Conservation (phyloP, 345 rosid genomes). For the Corymbia maculata region DNA sequence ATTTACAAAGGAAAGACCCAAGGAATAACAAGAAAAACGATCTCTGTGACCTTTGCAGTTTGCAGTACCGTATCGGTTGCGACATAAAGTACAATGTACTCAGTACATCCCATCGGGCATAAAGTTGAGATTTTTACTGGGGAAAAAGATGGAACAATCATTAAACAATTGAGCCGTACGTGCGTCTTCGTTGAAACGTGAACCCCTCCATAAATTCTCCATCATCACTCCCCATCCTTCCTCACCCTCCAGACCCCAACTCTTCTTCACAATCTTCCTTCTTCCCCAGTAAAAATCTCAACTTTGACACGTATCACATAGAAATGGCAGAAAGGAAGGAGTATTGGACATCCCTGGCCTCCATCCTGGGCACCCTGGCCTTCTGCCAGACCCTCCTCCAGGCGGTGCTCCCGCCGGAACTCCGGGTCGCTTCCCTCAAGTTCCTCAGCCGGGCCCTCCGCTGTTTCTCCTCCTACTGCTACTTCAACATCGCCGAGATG, state of each 20-base stretch:
- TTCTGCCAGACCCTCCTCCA: not conserved
- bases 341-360: not conserved
- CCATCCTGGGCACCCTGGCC: conserved; percentile 2
- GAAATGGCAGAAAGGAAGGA: conserved; percentile 21
- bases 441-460: not conserved
- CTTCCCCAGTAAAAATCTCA: not conserved
- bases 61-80: not conserved
- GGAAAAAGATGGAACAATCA: not conserved
- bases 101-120: too few species aligned
- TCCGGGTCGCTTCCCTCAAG: not conserved
- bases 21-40: too few species aligned
- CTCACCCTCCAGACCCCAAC: not conserved
- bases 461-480: conserved; percentile 36
- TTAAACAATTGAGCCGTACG: not conserved
- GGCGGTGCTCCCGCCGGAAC: not conserved
- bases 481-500: conserved; percentile 83
- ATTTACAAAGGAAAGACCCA: not conserved
- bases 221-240: not conserved
- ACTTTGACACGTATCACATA: not conserved
- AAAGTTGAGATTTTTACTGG: too few species aligned
- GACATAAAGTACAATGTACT: not conserved
- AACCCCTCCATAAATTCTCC: too few species aligned
- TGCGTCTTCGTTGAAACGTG: not conserved
- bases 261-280: not conserved
- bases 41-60: too few species aligned